A percentile compares a stretch with the other conserved stretches of the same genome.
Evolutionary conservation across 768 basidiomycete species (phyloP).

Genomic region (Rhizopogon sp.): DNA sequence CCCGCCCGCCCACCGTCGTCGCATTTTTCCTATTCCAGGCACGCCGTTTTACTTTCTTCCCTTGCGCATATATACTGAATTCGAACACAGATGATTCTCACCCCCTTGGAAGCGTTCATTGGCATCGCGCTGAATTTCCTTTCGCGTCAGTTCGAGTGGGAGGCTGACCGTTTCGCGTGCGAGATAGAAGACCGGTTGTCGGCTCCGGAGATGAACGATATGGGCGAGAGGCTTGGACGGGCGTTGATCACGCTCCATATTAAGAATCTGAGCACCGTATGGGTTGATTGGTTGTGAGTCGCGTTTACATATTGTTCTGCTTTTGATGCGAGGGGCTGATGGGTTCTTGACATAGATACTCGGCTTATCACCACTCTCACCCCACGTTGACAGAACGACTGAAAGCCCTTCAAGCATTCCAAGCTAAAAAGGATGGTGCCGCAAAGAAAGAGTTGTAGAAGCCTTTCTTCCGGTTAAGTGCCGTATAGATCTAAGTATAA

Average conservation of each 20-base stretch:
- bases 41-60: background rate
- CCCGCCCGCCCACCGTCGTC: slow-evolving; percentile 72
- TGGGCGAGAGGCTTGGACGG: slow-evolving; percentile 80
- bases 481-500: background rate
- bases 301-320: background rate
- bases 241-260: slow-evolving; percentile 85
- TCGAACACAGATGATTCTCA: slow-evolving; percentile 63
- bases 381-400: slow-evolving; percentile 90
- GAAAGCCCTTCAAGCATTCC: slow-evolving; percentile 71
- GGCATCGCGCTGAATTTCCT: slow-evolving; percentile 74
- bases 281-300: slow-evolving; percentile 87
- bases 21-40: slow-evolving; percentile 86
- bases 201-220: slow-evolving; percentile 61
- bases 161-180: slow-evolving; percentile 86
- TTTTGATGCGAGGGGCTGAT: background rate
- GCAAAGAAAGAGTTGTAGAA: slow-evolving; percentile 23
- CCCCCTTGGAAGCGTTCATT: slow-evolving; percentile 72
- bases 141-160: slow-evolving; percentile 84
- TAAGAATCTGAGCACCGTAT: slow-evolving; percentile 89
- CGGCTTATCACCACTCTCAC: slow-evolving; percentile 94
- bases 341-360: slow-evolving; percentile 53
- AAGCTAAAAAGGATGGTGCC: slow-evolving; percentile 31
- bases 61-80: background rate
- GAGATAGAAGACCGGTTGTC: slow-evolving; percentile 52
- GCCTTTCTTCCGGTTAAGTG: background rate